phyloP scores from a whole-genome alignment of 176 grass and related monocot genomes.

The Melocanna baccifera region DNA sequence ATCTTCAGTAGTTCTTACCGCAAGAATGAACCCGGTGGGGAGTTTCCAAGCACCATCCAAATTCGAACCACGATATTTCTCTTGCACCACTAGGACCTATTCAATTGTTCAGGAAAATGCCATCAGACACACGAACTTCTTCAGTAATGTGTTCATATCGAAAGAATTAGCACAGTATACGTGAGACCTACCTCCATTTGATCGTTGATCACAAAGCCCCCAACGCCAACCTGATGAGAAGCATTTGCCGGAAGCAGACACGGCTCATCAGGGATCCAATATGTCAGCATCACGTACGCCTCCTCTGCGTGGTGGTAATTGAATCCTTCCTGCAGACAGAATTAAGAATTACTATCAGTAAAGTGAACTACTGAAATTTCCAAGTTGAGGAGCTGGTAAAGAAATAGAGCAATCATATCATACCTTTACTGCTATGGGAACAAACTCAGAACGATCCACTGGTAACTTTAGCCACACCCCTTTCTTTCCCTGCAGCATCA shows the following conservation, averaged over 20 bases:
- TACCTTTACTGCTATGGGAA: constrained; percentile 87
- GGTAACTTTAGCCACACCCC: constrained; percentile 86
- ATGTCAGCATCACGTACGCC: constrained; percentile 89
- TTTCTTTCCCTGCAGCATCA: constrained; percentile 73
- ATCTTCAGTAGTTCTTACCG: constrained; percentile 36
- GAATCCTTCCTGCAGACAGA: constrained; percentile 68
- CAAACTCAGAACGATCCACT: constrained; percentile 61
- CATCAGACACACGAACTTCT: not conserved
- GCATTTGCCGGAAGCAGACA: constrained; percentile 91
- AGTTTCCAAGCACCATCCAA: constrained; percentile 66
- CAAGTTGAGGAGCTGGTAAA: not conserved
- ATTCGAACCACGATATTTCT: constrained; percentile 56
- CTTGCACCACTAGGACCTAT: constrained; percentile 90
- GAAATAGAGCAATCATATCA: not conserved
- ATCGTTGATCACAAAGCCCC: constrained; percentile 89
- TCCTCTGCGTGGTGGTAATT: constrained; percentile 98
- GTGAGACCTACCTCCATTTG: constrained; percentile 61
- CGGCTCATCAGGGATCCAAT: constrained; percentile 90
- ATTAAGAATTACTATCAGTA: not conserved
- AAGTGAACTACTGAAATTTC: not conserved
- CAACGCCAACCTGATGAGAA: constrained; percentile 94
- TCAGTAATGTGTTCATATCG: not conserved
- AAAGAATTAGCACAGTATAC: not conserved
- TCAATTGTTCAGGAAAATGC: not conserved
- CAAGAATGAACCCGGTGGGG: constrained; percentile 91